Base-by-base conservation (phyloP, 306 rosid genomes). In the Dicorynia guianensis region DNA sequence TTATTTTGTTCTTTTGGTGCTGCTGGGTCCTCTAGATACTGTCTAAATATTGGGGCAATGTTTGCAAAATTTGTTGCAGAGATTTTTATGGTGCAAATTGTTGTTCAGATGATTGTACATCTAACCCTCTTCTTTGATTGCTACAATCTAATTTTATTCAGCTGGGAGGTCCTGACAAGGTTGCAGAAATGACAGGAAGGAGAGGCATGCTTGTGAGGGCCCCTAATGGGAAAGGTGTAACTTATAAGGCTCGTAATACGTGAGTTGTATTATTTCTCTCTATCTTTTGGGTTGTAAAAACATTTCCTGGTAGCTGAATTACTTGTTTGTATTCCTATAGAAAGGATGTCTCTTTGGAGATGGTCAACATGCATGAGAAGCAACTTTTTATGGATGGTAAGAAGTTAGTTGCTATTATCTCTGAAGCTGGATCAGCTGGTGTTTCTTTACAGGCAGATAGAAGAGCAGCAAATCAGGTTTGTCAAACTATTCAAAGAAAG, bases 401-500 rank as follows among this genome's bases (percentile, higher is more conserved):
- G 73, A 95, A 95, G 85, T 85, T 86, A 48, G 91, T 95, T 77
- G 99, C 99, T 48, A 89, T 95, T 75, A 95, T 95, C 60, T 95
- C 99, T 67, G 99, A 95, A 88, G 99, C 99, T 81, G 99, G 99
- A 80, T 95, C 99, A 38, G 97, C 99, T 74, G 99, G 99, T 4
- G 97, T 95, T 75, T 95, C 99, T 64, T 82, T 95, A 89, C 99
- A 95, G 86, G 97, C 99, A 35, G 99, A 95, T 81, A 92, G 97
- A 83, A 88, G 99, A 81, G 99, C 89, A 10, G 59, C 17, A 77
- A 95, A 95, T 87, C 99, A 92, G 95, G 99, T 86, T 71, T 74
- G 62, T 39, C 67, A 77, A 60, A 54, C 54, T 81, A 36, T 43
- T 67, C 52, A 44, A 55, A 68, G 54, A 68, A 76, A 72, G 48